Conservation (phyloP, 2,329 filamentous ascomycete genomes). For the Colletotrichum gloeosporioides region DNA sequence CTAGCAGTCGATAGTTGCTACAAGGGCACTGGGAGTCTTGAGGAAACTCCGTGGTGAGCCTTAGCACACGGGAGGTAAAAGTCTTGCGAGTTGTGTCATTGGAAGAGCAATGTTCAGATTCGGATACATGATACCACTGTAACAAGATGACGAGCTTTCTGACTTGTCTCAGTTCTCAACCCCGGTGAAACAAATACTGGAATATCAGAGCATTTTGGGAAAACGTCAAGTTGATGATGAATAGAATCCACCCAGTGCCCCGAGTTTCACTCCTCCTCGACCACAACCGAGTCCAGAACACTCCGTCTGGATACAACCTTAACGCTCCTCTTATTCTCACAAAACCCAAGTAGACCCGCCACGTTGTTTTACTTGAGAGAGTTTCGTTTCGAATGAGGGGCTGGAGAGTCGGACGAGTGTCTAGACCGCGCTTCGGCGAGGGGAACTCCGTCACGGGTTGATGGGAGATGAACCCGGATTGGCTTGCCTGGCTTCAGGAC, state of each 20-base stretch:
- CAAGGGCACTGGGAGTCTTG: background rate
- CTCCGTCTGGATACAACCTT: background rate
- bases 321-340: background rate
- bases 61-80: background rate
- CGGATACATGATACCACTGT: background rate
- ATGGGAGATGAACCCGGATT: background rate
- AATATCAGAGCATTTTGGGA: background rate
- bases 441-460: background rate
- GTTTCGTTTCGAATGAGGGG: background rate
- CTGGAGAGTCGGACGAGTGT: background rate
- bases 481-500: background rate
- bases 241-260: background rate
- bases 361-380: background rate
- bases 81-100: background rate
- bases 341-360: background rate
- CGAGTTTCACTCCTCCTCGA: background rate
- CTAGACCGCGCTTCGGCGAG: background rate
- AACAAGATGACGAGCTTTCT: background rate
- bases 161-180: background rate
- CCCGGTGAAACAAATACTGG: background rate
- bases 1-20: background rate
- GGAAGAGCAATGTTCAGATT: background rate
- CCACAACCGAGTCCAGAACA: background rate
- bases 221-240: background rate
- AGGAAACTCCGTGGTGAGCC: background rate